Base-by-base conservation (phyloP, 148 eudicot genomes). In the Beta vulgaris region DNA sequence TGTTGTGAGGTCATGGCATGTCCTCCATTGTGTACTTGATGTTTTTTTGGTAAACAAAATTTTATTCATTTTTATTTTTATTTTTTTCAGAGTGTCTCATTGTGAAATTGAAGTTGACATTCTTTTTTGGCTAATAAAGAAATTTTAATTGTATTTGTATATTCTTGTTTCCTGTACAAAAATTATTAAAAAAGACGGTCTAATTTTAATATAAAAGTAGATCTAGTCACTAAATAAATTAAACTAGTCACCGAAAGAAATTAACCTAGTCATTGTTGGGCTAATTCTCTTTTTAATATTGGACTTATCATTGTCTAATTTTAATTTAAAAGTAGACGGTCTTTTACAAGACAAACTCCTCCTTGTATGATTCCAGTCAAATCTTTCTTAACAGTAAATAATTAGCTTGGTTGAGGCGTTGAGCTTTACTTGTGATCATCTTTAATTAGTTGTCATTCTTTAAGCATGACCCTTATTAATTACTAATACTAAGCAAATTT, bases 21-120 rank as follows among this genome's bases (percentile, higher is more conserved):
- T 67, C 71, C 62, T 75, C 67, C 69, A 62, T 80, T 75, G 36
- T 75, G 65, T 46, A 32, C 51, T 73, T 80, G 16, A 48, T 68
- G 51, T 60, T 46, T 49, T 61, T 35, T 46, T n/a, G n/a, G n/a
- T n/a, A n/a, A n/a, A n/a, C n/a, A n/a, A n/a, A n/a, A n/a, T n/a
- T n/a, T n/a, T 29, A 15, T 73, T 73, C 7, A 19, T 43, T 51
- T n/a, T 21, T 21, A 2, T 13, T 18, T 49, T 78, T 40, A 31
- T 14, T 61, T 32, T 35, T 18, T 48, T 32, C 26, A 46, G 15
- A 40, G 6, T 62, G 10, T 23, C 23, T 11, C 48, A 18, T n/a
- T 37, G 1, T 65, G 1, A 23, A 25, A 25, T 21, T 3, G n/a
- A 18, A 21, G 6, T 49, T 49, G 3, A 18, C 13, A 2, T 43